Conservation (phyloP, 192 early-diverging fungal species). For the Backusella circina region DNA sequence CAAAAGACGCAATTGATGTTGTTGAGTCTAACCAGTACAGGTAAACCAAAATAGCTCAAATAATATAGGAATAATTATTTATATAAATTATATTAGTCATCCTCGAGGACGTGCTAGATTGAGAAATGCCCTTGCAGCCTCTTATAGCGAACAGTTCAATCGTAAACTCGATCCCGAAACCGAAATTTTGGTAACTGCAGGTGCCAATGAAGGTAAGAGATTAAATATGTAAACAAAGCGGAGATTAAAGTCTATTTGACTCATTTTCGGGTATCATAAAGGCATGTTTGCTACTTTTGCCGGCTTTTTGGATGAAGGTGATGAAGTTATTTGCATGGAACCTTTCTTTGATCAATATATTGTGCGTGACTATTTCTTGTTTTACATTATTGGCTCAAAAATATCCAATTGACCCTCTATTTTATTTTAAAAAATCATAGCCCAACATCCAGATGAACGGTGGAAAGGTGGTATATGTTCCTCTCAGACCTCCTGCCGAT, state of each 20-base stretch:
- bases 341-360: conserved; percentile 96
- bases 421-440: conserved; percentile 33
- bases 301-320: conserved; percentile 74
- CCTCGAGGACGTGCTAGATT: conserved; percentile 62
- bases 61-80: not conserved
- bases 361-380: conserved; percentile 31
- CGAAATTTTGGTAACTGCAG: conserved; percentile 88
- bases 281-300: conserved; percentile 79
- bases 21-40: conserved; percentile 80
- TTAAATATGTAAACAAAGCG: not conserved
- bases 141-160: conserved; percentile 69
- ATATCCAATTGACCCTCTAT: not conserved
- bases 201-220: conserved; percentile 78
- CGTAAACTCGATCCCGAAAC: conserved; percentile 67
- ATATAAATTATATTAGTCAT: conserved; percentile 29
- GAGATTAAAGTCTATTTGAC: not conserved
- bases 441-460: conserved; percentile 84
- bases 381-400: not conserved
- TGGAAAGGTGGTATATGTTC: conserved; percentile 74
- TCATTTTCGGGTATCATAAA: not conserved
- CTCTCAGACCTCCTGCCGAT: conserved; percentile 59
- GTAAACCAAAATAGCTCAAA: conserved; percentile 43
- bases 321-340: conserved; percentile 92
- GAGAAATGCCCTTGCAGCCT: conserved; percentile 70
- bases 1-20: conserved; percentile 58